Base-by-base conservation (phyloP, 148 eudicot species). In the Suaeda aralocaspica region DNA sequence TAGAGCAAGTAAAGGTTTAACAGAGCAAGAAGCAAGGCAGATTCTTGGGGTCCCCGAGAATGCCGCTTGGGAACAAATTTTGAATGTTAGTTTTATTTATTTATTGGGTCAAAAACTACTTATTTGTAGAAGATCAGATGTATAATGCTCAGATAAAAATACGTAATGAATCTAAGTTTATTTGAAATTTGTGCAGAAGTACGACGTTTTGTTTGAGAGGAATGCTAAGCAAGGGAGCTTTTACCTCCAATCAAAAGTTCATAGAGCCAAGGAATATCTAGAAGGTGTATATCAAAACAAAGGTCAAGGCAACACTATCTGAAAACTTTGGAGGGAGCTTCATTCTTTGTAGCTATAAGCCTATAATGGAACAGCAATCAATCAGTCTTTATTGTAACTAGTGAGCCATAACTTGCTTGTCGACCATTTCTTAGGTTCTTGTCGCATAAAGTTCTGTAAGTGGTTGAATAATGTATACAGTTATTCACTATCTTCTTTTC, bases 21-120 rank as follows among this genome's bases (percentile, higher is more conserved):
- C 97, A 9, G 94, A 91, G 74, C 83, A 82, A 73, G 97, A 91
- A 73, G 91, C 97, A n/a, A 82, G 91, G 76, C 93, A 91, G 67
- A 84, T 91, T 79, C 94, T 91, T 55, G 97, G 97, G 14, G 86
- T 88, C 49, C 68, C 89, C 9, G 86, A 82, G 75, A 74, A 78
- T 34, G 67, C 97, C 33, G 79, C 91, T 0, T 91, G 97, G 97
- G 94, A 86, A 63, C 91, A 88, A 70, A 82, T 91, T 72, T 57
- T 74, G 64, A 82, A 85, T 81, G 96, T 73, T 9, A 52, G 87
- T 72, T 10, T 60, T 6, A 6, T 19, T n/a, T 4, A 36, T 26
- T 39, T 2, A n/a, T 12, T 49, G 0, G 6, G 14, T 60, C 28
- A 16, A 22, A 53, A 24, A 1, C 18, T 42, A 24, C 4, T 22